phyloP scores from a whole-genome alignment of 495 filamentous ascomycete genomes.

The Astrocystis sublimbata region DNA sequence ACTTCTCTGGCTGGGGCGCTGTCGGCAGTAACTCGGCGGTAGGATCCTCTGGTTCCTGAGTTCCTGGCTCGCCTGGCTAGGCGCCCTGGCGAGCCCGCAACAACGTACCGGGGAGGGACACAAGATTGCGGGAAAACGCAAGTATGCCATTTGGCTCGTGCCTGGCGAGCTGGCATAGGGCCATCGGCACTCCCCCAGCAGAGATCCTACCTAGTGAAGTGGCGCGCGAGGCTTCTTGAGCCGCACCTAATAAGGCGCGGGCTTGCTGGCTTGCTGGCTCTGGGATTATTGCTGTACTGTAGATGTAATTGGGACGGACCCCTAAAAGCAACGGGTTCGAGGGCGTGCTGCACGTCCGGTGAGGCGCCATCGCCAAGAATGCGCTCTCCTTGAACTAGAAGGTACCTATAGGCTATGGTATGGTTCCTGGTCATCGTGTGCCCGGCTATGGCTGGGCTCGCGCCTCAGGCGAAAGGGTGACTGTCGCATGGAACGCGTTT shows the following conservation, averaged over 20 bases:
- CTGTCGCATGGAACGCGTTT: background rate
- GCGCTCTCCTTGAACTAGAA: background rate
- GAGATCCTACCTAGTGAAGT: background rate
- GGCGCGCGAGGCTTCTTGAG: background rate
- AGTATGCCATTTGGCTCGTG: too few relatives aligned
- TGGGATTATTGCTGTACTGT: background rate
- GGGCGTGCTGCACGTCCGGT: background rate
- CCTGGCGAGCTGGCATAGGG: background rate
- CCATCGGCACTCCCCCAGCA: background rate
- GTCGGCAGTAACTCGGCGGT: conserved; percentile 16
- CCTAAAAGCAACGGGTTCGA: too few relatives aligned
- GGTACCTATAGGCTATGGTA: background rate
- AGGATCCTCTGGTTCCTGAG: background rate
- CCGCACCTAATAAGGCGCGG: background rate
- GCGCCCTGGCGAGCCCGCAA: background rate
- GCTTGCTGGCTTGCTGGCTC: background rate
- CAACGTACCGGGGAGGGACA: background rate
- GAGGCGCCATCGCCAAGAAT: background rate
- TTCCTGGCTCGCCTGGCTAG: too few relatives aligned
- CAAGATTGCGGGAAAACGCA: too few relatives aligned
- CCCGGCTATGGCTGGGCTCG: background rate
- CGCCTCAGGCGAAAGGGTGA: background rate
- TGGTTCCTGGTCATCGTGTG: background rate
- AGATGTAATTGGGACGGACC: too few relatives aligned
- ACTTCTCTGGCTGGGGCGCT: background rate